A percentile compares a stretch with the other conserved stretches of the same genome.
These are phyloP conservation scores for Ophiocordyceps sinensis DNA, from an alignment of 2,329 filamentous ascomycete species.

Conservation along the genomic window DNA sequence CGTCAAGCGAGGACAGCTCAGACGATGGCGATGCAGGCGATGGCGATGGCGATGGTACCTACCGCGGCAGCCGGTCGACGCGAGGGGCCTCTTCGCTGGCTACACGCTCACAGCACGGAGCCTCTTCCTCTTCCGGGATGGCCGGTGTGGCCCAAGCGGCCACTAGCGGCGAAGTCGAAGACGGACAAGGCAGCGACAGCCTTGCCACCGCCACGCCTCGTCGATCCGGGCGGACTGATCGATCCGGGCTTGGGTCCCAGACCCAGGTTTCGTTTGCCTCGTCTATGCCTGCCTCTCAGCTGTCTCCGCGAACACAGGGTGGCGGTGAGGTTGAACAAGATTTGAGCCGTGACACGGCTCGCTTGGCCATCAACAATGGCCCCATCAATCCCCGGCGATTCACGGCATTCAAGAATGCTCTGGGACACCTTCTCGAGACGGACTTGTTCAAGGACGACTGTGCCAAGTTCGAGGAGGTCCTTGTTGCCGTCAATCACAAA, in stretches of 20 bases:
- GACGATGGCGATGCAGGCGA: slow-evolving; percentile 40
- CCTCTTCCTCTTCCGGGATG: slow-evolving; percentile 21
- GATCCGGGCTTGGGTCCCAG: slow-evolving; percentile 24
- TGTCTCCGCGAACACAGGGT: slow-evolving; percentile 29
- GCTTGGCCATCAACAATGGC: slow-evolving; percentile 24
- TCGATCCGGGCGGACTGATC: slow-evolving; percentile 21
- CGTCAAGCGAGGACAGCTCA: slow-evolving; percentile 41
- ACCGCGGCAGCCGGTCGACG: slow-evolving; percentile 24
- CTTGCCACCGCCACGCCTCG: slow-evolving; percentile 21
- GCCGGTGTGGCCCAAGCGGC: background rate
- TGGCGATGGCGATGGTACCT: slow-evolving; percentile 44
- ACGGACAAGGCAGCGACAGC: slow-evolving; percentile 25
- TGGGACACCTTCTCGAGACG: slow-evolving; percentile 73
- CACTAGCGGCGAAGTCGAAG: slow-evolving; percentile 7
- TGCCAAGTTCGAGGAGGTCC: slow-evolving; percentile 58
- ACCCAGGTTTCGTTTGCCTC: slow-evolving; percentile 58
- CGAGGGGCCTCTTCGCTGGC: slow-evolving; percentile 16
- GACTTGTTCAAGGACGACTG: slow-evolving; percentile 79
- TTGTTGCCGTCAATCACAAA: slow-evolving; percentile 65
- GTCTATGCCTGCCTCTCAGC: slow-evolving; percentile 63
- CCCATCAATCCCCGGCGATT: slow-evolving; percentile 50
- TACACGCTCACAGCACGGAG: slow-evolving; percentile 5
- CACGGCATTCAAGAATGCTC: slow-evolving; percentile 58
- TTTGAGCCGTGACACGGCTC: slow-evolving; percentile 26
- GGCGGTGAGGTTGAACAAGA: slow-evolving; percentile 29